Evolutionary conservation across 176 grass and related monocot species (phyloP), one percentile per base, ranked within the genome.

Genomic region (Avena atlantica): DNA sequence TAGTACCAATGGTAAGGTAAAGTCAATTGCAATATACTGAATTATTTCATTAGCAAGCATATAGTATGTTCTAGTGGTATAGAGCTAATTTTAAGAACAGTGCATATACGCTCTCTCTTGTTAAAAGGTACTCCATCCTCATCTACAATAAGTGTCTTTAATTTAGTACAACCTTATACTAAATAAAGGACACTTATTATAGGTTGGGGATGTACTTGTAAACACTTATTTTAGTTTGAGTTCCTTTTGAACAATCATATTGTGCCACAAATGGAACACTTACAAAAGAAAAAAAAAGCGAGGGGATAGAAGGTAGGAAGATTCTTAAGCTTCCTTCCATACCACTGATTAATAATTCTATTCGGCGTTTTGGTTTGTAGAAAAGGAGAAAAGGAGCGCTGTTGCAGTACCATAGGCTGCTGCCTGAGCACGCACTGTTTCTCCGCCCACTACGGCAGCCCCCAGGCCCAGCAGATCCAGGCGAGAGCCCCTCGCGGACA

Each of bases 1-100:
- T 87, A 47, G 31, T 63, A 44, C 83, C 70, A 72, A 78, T 55
- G 16, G 17, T 45, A 87, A 83, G 84, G 42, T 44, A 83, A 31
- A 29, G 45, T 19, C 23, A 61, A 1, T 19, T 53, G 23, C 42
- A 2, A 45, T 24, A 48, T 48, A 19, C 0, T 19, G 29, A 15
- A 66, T 19, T 40, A 48, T 73, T 48, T 73, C 47, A 81, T 20
- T 65, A 65, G 29, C 9, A 13, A 19, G 20, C 78, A 12, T 80
- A 34, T 34, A n/a, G n/a, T n/a, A 34, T 34, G 19, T 11, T 7
- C 12, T 45, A 61, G n/a, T 45, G 12, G n/a, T 25, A 5, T 62
- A 79, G 7, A 79, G 20, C 36, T 42, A 24, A 59, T 42, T 42
- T 45, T 47, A 15, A 63, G n/a, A 1, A 11, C 4, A 59, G n/a